These are phyloP conservation scores for Gamarada debralockiae DNA, from an alignment of 495 filamentous ascomycete genomes.

Conservation along the genomic window DNA sequence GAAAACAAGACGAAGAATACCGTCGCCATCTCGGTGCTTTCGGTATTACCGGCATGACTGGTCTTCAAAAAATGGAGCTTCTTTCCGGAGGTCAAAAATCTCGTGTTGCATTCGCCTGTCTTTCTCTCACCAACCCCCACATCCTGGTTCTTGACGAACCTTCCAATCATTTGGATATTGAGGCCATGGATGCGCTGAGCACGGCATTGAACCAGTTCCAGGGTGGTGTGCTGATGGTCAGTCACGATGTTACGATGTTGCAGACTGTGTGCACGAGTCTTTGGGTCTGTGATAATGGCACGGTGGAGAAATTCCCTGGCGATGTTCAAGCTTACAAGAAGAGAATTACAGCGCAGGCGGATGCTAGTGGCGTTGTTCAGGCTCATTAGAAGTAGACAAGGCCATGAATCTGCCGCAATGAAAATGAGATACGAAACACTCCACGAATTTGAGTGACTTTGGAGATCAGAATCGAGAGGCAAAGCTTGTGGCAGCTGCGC, in stretches of 20 bases:
- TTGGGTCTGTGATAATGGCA: conserved; percentile 96
- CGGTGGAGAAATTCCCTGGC: conserved; percentile 93
- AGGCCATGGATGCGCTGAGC: conserved; percentile 95
- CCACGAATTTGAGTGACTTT: too few relatives aligned
- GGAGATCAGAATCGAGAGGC: background rate
- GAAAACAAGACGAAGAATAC: conserved; percentile 94
- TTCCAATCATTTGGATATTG: conserved; percentile 97
- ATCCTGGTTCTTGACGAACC: conserved; percentile 98
- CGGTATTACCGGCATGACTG: conserved; percentile 96
- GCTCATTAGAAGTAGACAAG: conserved; percentile 35
- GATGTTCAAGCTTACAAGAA: conserved; percentile 98
- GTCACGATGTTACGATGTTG: conserved; percentile 98
- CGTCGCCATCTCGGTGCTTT: conserved; percentile 93
- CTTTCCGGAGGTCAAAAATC: conserved; percentile 98
- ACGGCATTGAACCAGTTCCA: conserved; percentile 81
- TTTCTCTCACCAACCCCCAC: conserved; percentile 89
- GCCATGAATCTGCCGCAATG: too few relatives aligned
- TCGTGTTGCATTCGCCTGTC: conserved; percentile 92
- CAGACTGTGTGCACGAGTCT: conserved; percentile 90
- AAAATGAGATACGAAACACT: too few relatives aligned
- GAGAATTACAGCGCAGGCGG: conserved; percentile 86
- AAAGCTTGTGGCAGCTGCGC: too few relatives aligned
- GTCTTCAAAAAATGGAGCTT: conserved; percentile 91
- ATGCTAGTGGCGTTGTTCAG: conserved; percentile 77
- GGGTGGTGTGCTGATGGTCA: conserved; percentile 97